Evolutionary conservation across 306 rosid species (phyloP).

Genomic region (Adenanthera pavonina): DNA sequence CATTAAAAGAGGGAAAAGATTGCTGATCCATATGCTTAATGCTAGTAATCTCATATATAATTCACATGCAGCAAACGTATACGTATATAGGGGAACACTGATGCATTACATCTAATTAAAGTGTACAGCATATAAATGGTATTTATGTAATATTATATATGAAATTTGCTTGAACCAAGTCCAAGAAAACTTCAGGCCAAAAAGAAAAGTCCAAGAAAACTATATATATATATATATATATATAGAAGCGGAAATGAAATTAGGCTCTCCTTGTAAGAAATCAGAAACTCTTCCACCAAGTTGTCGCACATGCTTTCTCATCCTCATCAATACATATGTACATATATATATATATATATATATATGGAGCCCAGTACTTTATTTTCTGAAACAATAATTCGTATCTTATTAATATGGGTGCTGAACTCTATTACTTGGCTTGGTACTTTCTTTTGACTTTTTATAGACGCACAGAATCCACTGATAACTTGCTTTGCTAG

Average conservation of each 20-base stretch:
- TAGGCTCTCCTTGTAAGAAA: neutral
- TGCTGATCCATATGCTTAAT: slow-evolving; percentile 39
- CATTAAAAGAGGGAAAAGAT: slow-evolving; percentile 49
- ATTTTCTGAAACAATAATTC: slow-evolving; percentile 9
- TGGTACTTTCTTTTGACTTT: slow-evolving; percentile 9
- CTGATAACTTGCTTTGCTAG: neutral
- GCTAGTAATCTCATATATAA: slow-evolving; percentile 34
- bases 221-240: too few species aligned
- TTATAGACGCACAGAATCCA: slow-evolving; percentile 24
- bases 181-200: slow-evolving; percentile 27
- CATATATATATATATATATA: too few species aligned
- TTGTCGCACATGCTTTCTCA: slow-evolving; percentile 28
- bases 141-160: neutral
- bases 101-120: slow-evolving; percentile 19
- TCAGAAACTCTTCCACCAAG: slow-evolving; percentile 26
- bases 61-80: slow-evolving; percentile 51
- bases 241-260: slow-evolving; percentile 16
- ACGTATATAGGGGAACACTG: slow-evolving; percentile 40
- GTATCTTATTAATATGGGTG: slow-evolving; percentile 12
- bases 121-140: slow-evolving; percentile 23
- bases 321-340: slow-evolving; percentile 36
- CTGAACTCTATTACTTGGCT: slow-evolving; percentile 1
- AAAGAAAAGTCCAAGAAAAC: slow-evolving; percentile 31
- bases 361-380: neutral
- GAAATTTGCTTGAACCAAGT: slow-evolving; percentile 27